Conservation (phyloP, 1,284 basidiomycete species). For the Microbotryomycetes sp. region DNA sequence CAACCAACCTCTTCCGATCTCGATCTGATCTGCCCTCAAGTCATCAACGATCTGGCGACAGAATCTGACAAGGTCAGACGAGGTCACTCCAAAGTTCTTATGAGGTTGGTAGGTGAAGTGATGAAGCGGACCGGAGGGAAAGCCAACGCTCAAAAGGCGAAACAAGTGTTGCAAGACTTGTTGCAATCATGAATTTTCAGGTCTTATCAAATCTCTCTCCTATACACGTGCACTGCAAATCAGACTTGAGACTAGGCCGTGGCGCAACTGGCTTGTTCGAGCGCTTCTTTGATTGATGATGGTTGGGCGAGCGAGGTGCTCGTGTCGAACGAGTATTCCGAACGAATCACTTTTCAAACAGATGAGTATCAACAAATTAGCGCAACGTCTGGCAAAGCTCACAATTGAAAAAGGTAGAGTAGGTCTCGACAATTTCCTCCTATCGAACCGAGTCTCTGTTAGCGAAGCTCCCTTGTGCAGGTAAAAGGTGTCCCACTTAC, state of each 20-base stretch:
- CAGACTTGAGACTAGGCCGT: background rate
- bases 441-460: conserved; percentile 16
- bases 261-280: conserved; percentile 19
- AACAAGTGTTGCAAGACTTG: conserved; percentile 30
- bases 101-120: conserved; percentile 78
- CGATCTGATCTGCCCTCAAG: conserved; percentile 40
- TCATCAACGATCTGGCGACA: conserved; percentile 59
- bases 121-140: conserved; percentile 77
- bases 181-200: background rate
- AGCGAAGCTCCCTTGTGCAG: background rate
- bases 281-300: conserved; percentile 37
- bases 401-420: conserved; percentile 57
- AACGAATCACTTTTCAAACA: conserved; percentile 37
- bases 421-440: conserved; percentile 62
- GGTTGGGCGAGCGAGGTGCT: conserved; percentile 42
- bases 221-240: too few relatives aligned
- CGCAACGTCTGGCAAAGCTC: background rate
- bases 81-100: conserved; percentile 74
- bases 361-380: background rate
- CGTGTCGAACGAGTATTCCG: conserved; percentile 46
- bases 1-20: conserved; percentile 29
- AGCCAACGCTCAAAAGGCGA: conserved; percentile 53
- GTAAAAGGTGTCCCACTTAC: conserved; percentile 34
- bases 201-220: background rate
- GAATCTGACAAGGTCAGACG: conserved; percentile 62